phyloP scores from a whole-genome alignment of 2,329 filamentous ascomycete genomes.

The Aspergillus ustus region DNA sequence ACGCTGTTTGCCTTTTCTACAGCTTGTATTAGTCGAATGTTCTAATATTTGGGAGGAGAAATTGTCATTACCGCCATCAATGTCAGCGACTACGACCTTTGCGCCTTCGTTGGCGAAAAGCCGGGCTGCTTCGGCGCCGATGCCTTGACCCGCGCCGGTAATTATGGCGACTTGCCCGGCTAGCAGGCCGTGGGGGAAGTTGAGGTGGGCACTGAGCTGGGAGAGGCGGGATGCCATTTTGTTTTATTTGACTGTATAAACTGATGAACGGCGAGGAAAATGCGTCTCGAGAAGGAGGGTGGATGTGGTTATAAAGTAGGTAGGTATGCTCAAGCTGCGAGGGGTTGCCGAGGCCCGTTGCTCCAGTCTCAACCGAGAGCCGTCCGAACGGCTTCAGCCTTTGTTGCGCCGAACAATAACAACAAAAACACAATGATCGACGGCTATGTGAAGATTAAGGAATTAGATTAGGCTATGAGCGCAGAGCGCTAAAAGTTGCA shows the following conservation, averaged over 20 bases:
- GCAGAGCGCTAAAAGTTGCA: constrained; percentile 21
- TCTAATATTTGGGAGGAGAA: not conserved
- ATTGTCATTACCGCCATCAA: constrained; percentile 67
- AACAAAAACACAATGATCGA: constrained; percentile 2
- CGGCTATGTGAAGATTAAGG: not conserved
- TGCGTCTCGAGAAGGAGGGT: not conserved
- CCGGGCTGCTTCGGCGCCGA: constrained; percentile 80
- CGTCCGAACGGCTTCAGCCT: constrained; percentile 4
- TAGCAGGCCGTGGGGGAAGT: constrained; percentile 79
- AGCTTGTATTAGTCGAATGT: constrained; percentile 1
- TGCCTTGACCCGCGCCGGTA: constrained; percentile 84
- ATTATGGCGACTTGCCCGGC: constrained; percentile 83
- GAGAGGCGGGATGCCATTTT: constrained; percentile 60
- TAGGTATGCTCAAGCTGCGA: constrained; percentile 3
- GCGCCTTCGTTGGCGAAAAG: constrained; percentile 88
- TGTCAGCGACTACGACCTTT: constrained; percentile 81
- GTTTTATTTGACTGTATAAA: constrained; percentile 4
- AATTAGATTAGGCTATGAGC: constrained; percentile 7
- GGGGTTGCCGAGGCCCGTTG: constrained; percentile 19
- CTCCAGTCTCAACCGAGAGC: constrained; percentile 15
- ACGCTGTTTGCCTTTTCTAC: constrained; percentile 71
- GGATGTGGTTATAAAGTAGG: not conserved
- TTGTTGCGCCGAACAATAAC: not conserved
- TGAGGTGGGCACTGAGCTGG: constrained; percentile 78
- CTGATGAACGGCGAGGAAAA: constrained; percentile 4